These are phyloP conservation scores for Phytophthora pinifolia DNA, from an alignment of 352 stramenopile species.

Conservation along the genomic window DNA sequence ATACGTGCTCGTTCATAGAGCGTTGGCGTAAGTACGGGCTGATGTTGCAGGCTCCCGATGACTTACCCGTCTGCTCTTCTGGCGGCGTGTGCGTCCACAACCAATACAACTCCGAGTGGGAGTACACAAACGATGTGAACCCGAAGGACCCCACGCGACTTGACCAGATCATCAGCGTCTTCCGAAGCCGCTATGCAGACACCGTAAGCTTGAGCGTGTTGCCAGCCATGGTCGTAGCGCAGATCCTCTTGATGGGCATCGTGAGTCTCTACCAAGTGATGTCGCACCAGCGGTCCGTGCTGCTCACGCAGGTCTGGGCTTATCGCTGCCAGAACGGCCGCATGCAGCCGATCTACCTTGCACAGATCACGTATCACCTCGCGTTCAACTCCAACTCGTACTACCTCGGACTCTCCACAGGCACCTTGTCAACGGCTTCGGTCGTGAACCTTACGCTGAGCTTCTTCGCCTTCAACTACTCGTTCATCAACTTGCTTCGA, in stretches of 20 bases:
- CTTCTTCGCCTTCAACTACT: constrained; percentile 18
- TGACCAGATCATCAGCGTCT: constrained; percentile 9
- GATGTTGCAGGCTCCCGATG: constrained; percentile 12
- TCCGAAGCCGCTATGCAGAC: constrained; percentile 8
- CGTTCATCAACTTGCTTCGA: constrained; percentile 7
- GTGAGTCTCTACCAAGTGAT: constrained; percentile 23
- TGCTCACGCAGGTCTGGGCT: constrained; percentile 6
- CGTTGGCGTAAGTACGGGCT: constrained; percentile 13
- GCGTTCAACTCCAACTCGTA: constrained; percentile 16
- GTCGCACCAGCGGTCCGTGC: constrained; percentile 7
- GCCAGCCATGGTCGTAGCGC: background rate
- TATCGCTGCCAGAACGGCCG: constrained; percentile 11
- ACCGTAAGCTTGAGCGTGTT: background rate
- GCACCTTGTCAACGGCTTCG: constrained; percentile 4
- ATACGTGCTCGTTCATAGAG: constrained; percentile 4
- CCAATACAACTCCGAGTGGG: constrained; percentile 13
- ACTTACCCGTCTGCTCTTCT: constrained; percentile 8
- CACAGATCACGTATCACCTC: constrained; percentile 17
- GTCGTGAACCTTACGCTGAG: constrained; percentile 7
- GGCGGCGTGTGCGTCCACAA: constrained; percentile 14
- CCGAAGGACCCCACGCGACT: constrained; percentile 5
- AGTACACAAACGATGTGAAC: constrained; percentile 5
- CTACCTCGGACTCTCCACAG: constrained; percentile 11
- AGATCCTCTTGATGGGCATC: constrained; percentile 12
- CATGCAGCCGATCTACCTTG: constrained; percentile 14